Base-by-base conservation (phyloP, 768 basidiomycete species). In the Strobilomyces dryophilus region DNA sequence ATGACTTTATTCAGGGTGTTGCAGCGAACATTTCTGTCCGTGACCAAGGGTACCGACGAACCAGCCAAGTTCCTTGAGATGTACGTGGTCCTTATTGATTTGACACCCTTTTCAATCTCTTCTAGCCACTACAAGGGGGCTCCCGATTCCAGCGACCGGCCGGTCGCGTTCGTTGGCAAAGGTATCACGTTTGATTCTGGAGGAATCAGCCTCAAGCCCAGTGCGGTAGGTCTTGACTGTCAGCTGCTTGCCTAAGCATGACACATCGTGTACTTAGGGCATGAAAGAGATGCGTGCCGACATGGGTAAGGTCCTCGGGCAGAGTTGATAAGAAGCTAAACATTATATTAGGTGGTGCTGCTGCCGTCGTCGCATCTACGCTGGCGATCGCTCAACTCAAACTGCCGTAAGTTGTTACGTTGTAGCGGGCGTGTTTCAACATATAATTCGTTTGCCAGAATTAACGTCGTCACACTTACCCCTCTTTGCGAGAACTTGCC, bases 111-210 rank as follows among this genome's bases (percentile, higher is more conserved):
- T 50, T 15, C 54, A 52, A 49, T 39, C 14, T 42, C 46, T 21
- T 6, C 12, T 35, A 92, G 89, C 51, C 85, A 87, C 69, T 95
- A 95, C 78, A 84, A 85, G 31, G 90, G 90, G n/a, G 85, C 81
- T 1, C 65, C 78, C 3, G 70, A 76, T 51, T 73, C 76, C 56
- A 70, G 77, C 46, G 82, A 74, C 0, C 75, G 75, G 49, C 90
- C 89, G 4, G 74, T 90, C 14, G 85, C 82, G 3, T 76, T 91
- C 54, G 89, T 94, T 34, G 92, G 92, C 32, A 93, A 94, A 66
- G 92, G 92, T 55, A 85, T 94, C 65, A 92, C 91, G 15, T 95
- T 94, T 58, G 91, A 95, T 68, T 83, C 84, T 3, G 91, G 91
- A 76, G 90, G 90, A 59, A 92, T 92, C 68, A 87, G 85, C 54